Conservation (phyloP, 2,329 filamentous ascomycete species). For the Curvularia verruculosa region DNA sequence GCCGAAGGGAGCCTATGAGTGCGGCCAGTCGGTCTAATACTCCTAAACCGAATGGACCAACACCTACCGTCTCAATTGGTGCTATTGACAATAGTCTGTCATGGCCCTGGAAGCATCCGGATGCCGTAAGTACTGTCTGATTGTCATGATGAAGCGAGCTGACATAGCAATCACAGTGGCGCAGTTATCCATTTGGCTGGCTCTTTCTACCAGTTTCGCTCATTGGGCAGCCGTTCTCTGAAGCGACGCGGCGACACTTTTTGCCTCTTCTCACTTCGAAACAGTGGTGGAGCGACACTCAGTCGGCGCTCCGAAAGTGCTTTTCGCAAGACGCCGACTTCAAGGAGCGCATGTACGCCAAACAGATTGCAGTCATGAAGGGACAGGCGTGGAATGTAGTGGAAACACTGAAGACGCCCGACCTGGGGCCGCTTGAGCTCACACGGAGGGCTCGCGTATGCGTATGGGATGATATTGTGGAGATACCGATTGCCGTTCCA, state of each 20-base stretch:
- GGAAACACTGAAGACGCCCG: constrained; percentile 88
- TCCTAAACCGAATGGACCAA: constrained; percentile 58
- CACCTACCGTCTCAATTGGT: constrained; percentile 74
- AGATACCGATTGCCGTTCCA: constrained; percentile 91
- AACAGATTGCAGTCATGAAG: constrained; percentile 98
- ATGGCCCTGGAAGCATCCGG: constrained; percentile 98
- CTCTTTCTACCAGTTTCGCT: constrained; percentile 95
- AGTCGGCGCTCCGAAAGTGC: constrained; percentile 80
- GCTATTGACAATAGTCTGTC: constrained; percentile 98
- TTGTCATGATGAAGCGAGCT: constrained; percentile 11
- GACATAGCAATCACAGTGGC: constrained; percentile 57
- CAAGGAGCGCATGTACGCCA: constrained; percentile 98
- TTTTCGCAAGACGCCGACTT: constrained; percentile 95
- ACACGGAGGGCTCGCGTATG: constrained; percentile 89
- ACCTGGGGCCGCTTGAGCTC: constrained; percentile 92
- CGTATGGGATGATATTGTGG: constrained; percentile 97
- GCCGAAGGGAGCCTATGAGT: constrained; percentile 82
- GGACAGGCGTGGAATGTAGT: constrained; percentile 99
- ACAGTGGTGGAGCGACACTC: constrained; percentile 96
- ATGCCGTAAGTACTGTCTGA: constrained; percentile 65
- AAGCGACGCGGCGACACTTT: constrained; percentile 92
- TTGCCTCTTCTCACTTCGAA: constrained; percentile 94
- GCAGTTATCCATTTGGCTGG: constrained; percentile 97
- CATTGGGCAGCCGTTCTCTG: constrained; percentile 94
- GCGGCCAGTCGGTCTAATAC: constrained; percentile 66